Evolutionary conservation across 1,139 yeast species (phyloP), one percentile per base, ranked within the genome.

Genomic region (Ashbya aceris): DNA sequence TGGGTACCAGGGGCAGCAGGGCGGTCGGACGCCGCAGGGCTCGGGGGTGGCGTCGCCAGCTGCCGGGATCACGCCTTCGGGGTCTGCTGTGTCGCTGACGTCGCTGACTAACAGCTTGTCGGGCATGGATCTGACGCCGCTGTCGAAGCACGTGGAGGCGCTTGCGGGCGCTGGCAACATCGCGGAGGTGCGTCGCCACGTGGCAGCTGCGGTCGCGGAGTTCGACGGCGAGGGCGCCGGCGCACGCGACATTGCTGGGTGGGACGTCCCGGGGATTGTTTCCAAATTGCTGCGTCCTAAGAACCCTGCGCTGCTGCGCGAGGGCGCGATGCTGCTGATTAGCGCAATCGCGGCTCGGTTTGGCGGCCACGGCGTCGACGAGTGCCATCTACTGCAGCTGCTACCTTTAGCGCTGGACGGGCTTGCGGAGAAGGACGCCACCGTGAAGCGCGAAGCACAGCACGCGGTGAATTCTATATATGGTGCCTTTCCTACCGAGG

Each of bases 351-450:
- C 85, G 38, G 70, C 77, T 51, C 73, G 71, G 50, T 74, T 79
- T 52, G 81, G 82, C 12, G 83, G 83, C 35, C 71, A 73, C 48
- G 69, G 84, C 37, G 93, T 84, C 45, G 76, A 74, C 43, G 96
- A 87, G 65, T 82, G 89, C 1, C 79, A 79, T 58, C 69, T 87
- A 45, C 62, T 79, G 36, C 78, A 75, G 44, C 74, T 74, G 44
- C 73, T 77, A 50, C 69, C 68, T 20, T 66, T 67, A 47, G 83
- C 75, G 44, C 77, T 71, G 61, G 95, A 78, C 62, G 71, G 70
- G 48, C 69, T 77, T 45, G 78, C 91, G 40, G 97, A 91, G 58
- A 91, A 91, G 66, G 97, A 89, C 55, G 80, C 77, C 60, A 76
- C 80, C 43, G 94, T 89, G 37, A 78, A 79, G 58, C 79, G 94